Base-by-base conservation (phyloP, 2,329 filamentous ascomycete species). In the Dryadomyces sulphureus region DNA sequence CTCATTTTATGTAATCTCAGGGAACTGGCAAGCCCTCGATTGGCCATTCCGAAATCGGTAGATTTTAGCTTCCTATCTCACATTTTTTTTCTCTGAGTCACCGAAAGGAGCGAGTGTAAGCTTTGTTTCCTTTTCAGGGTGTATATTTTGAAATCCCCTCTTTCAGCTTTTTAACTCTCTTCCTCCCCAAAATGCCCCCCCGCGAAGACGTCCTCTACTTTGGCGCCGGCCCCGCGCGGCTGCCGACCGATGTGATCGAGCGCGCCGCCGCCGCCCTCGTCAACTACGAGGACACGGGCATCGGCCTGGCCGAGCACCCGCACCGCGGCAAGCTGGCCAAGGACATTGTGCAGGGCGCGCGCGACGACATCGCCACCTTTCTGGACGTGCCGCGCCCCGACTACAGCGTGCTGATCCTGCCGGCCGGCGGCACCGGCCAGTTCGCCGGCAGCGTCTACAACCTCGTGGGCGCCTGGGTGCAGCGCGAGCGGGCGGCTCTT, bases 351-450 rank as follows among this genome's bases (percentile, higher is more conserved):
- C 79, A 83, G 51, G 73, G 84, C 52, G 75, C 86, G 51, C 92
- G 93, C 62, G 73, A 77, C 30, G 78, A 84, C 51, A 73, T 96
- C 11, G 72, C 74, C 32, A 68, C 67, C 20, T 82, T 85, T 54
- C 79, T 94, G 47, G 82, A 90, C 55, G 81, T 96, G 47, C 87
- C 59, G 1, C 76, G 82, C 54, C 79, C 84, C 60, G 27, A 32
- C 9, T 94, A 95, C 65, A 87, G 94, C 50, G 74, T 94, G 46
- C 65, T 94, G 19, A 90, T 94, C 63, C 82, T 94, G 71, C 84
- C 92, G 61, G 85, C 76, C 50, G 89, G 90, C 48, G 90, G 89
- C 50, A 86, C 73, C 43, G 88, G 88, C 49, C 77, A 89, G 65
- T 95, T 95, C 68, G 80, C 82, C 45, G 84, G 87, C 27, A 79